Evolutionary conservation across 805 yeast species (phyloP), one percentile per base, ranked within the genome.

Genomic region (Saccharomycopsis oosterbeekiorum): DNA sequence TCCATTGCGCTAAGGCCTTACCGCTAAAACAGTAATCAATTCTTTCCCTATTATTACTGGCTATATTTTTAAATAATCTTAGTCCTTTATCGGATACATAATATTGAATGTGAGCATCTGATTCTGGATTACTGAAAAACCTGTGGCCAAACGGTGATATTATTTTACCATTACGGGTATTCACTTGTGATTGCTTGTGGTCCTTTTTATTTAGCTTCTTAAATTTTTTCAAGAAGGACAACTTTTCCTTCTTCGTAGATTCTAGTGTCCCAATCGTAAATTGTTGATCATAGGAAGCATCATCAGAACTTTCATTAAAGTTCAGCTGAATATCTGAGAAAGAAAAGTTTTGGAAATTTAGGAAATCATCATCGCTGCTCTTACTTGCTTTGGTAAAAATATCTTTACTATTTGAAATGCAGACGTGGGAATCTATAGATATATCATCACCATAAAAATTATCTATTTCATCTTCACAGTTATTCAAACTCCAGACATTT

Each of bases 41-140:
- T 9, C 17, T 41, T 19, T 55, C 51, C 6, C 55, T 59, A 15
- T 56, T 55, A 29, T 58, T 59, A 62, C 79, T 77, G 5, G 67
- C 66, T 61, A 76, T 77, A 55, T 79, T 69, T 53, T 75, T 69
- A 65, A 81, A 82, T 2, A 88, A 67, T 19, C 96, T 73, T 1
- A 89, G 77, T 0, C 97, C 97, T 11, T 71, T 74, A 26, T 74
- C 67, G 0, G 92, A 81, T 4, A 82, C 84, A 69, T 85, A 91
- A 70, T 91, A 91, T 70, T 92, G 97, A 9, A 82, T 71, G 68
- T 84, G 88, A 0, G 96, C 78, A 65, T 88, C 93, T 0, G 96
- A 87, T 68, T 88, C 96, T 0, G 97, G 97, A 67, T 92, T 92
- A 3, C 93, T 84, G 74, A 90, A 90, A 68, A 81, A 89, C 50